Evolutionary conservation across 2,329 filamentous ascomycete genomes (phyloP).

Genomic region (Cercospora citrullina): DNA sequence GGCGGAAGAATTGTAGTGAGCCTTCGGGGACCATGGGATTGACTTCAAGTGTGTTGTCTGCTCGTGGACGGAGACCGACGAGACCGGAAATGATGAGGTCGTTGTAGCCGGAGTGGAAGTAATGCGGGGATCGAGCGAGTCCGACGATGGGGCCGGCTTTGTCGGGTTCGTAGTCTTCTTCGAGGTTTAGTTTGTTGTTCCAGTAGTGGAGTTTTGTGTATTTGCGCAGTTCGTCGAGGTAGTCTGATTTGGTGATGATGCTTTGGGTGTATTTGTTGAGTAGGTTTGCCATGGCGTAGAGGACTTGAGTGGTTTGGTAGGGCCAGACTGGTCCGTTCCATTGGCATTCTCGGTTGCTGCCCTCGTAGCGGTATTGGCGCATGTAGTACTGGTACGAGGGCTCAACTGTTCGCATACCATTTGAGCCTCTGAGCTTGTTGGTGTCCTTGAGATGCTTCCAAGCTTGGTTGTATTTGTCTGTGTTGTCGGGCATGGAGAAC

Average conservation of each 20-base stretch:
- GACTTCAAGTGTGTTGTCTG: constrained; percentile 44
- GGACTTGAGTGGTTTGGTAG: constrained; percentile 46
- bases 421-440: constrained; percentile 39
- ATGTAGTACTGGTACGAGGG: constrained; percentile 50
- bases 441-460: constrained; percentile 43
- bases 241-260: constrained; percentile 38
- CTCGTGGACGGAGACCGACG: constrained; percentile 45
- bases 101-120: constrained; percentile 50
- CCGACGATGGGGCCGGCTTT: constrained; percentile 47
- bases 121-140: constrained; percentile 46
- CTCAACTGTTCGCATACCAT: constrained; percentile 47
- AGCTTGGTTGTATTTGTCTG: constrained; percentile 39
- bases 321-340: constrained; percentile 51
- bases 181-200: constrained; percentile 41
- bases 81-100: constrained; percentile 47
- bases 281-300: constrained; percentile 46
- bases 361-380: constrained; percentile 45
- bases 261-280: constrained; percentile 44
- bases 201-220: constrained; percentile 46
- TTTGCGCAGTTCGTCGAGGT: constrained; percentile 40
- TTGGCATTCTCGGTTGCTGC: constrained; percentile 45
- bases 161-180: constrained; percentile 49
- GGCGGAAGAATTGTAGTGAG: constrained; percentile 44
- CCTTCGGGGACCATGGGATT: constrained; percentile 42
- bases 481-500: constrained; percentile 46